Conservation (phyloP, 345 rosid genomes). For the Hypericum androsaemum region DNA sequence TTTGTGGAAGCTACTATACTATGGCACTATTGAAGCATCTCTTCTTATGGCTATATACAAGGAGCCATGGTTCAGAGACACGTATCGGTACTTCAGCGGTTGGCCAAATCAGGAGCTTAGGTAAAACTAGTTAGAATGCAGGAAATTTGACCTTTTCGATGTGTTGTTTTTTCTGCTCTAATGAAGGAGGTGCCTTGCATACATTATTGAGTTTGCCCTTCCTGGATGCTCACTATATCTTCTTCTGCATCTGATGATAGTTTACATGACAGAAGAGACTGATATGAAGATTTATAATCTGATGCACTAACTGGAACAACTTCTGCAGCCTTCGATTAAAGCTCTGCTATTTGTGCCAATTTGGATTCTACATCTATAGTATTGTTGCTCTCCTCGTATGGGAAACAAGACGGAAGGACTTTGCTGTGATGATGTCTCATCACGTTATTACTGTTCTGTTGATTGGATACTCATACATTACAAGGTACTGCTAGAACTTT, state of each 20-base stretch:
- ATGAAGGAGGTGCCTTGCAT: too few species aligned
- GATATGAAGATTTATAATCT: too few species aligned
- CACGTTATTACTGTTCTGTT: constrained; percentile 78
- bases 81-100: constrained; percentile 45
- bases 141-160: too few species aligned
- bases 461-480: constrained; percentile 64
- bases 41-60: constrained; percentile 39
- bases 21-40: constrained; percentile 50
- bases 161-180: too few species aligned
- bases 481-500: constrained; percentile 36
- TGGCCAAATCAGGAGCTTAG: too few species aligned
- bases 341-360: constrained; percentile 86
- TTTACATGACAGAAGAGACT: too few species aligned
- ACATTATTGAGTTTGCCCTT: too few species aligned
- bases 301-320: too few species aligned
- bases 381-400: constrained; percentile 76
- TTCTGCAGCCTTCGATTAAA: constrained; percentile 47
- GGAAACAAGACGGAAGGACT: constrained; percentile 97
- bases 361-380: constrained; percentile 77
- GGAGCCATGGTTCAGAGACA: constrained; percentile 73
- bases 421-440: constrained; percentile 97
- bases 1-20: constrained; percentile 78
- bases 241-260: too few species aligned
- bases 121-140: too few species aligned
- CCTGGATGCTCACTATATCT: too few species aligned